Evolutionary conservation across 2,329 filamentous ascomycete species (phyloP), one percentile per base, ranked within the genome.

Genomic region (Camptophora hylomeconis): DNA sequence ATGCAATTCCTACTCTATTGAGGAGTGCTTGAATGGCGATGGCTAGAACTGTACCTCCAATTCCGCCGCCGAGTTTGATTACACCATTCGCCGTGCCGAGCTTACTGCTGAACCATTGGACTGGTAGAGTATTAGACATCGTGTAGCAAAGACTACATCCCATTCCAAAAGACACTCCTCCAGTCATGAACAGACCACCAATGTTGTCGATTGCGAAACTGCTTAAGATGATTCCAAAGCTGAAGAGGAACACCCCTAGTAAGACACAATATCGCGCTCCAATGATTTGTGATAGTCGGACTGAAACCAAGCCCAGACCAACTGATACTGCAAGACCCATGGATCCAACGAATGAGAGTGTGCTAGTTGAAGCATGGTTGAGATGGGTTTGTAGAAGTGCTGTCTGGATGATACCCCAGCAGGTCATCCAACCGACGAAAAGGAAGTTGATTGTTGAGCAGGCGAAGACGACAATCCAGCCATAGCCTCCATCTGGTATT

Each of bases 341-440:
- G 1, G 63, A 67, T 2, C 70, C 71, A 3, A 75, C 64, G 37
- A 73, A 76, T 2, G 68, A 63, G 13, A 76, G 52, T 1, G 64
- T 69, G 0, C 63, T 63, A 0, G 68, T 55, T 0, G 58, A 57
- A 1, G 72, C 49, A 0, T 55, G 53, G 8, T 17, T 8, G 14
- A 47, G 45, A 7, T 61, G 50, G 18, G 62, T 49, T 3, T 72
- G 61, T 13, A 40, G 23, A 1, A 76, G 56, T 0, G 62, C 69
- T 3, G 58, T 57, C 47, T 77, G 72, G 25, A 75, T 52, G 0
- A 77, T 60, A 14, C 71, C 72, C 69, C 71, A 76, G 37, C 59
- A 61, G 42, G 71, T 72, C 5, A 58, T 58, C 1, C 60, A 67
- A 28, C 69, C 70, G 26, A 67, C 60, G 28, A 64, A 58, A 67